Base-by-base conservation (phyloP, 345 rosid species). In the Acer yangbiense region DNA sequence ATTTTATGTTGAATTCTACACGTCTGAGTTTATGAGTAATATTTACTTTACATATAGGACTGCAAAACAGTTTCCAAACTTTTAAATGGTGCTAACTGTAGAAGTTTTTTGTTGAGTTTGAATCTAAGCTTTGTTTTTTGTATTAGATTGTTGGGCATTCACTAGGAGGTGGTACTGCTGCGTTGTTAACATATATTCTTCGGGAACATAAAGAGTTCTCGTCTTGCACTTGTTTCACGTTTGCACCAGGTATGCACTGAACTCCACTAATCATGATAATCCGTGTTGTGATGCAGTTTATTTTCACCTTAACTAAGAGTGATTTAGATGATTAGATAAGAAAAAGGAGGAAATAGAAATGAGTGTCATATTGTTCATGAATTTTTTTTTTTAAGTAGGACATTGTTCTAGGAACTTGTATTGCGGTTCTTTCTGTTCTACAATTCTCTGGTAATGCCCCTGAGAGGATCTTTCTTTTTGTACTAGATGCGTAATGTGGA, bases 81-180 rank as follows among this genome's bases (percentile, higher is more conserved):
- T 8, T 43, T 43, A 43, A 43, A 43, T 43, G 46, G 46, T 43
- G 46, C 46, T 43, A 43, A 43, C 9, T 43, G 46, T 11, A 43
- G 46, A 43, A 43, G 46, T 35, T 35, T 35, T 43, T 43, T 43
- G 46, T 43, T 8, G 46, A 7, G 9, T 43, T 7, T 43, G 46
- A 43, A 43, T 43, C 46, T 9, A 13, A 64, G 7, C 39, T 16
- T 65, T 3, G 5, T 25, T 17, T 16, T 52, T 35, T 58, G n/a
- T 81, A 65, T 82, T 83, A 97, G 99, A 88, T 97, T 78, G 94
- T 94, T 55, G 99, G 97, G 73, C 99, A 97, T 87, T 94, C 98
- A 18, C 97, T 97, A 80, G 99, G 99, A 44, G 99, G 99, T 35
- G 98, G 98, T 77, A 97, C 99, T 54, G 98, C 98, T 73, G 95